Evolutionary conservation across 108 stramenopile species (phyloP).

Genomic region (Schizochytrium sp.): DNA sequence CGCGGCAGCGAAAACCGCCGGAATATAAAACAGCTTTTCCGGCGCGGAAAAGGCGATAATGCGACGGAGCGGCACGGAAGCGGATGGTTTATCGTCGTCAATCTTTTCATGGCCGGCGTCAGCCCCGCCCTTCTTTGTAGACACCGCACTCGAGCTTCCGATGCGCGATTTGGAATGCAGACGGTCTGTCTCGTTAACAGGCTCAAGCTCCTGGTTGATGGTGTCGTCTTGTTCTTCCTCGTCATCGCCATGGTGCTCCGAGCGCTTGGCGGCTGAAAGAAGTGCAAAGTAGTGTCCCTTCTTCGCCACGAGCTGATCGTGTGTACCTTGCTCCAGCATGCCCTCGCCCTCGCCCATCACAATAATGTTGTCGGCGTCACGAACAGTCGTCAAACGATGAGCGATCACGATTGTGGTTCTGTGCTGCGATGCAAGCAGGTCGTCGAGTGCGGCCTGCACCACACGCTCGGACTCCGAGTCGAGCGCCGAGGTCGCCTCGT

Average conservation of each 20-base stretch:
- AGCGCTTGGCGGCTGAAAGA: neutral
- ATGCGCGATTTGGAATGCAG: neutral
- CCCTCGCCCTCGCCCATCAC: conserved; percentile 13
- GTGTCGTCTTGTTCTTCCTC: neutral
- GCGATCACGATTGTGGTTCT: conserved; percentile 43
- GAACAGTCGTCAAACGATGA: conserved; percentile 40
- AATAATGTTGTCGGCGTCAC: conserved; percentile 7
- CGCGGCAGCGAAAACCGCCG: neutral
- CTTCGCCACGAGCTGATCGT: conserved; percentile 63
- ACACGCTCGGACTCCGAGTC: conserved; percentile 44
- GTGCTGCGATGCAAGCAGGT: neutral
- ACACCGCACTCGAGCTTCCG: neutral
- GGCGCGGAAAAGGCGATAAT: neutral
- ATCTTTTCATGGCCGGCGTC: neutral
- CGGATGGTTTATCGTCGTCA: neutral
- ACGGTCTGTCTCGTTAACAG: neutral
- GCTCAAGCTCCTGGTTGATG: neutral
- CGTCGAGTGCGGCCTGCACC: conserved; percentile 48
- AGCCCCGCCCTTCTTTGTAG: neutral
- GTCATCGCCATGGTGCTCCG: neutral
- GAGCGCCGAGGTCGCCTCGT: conserved; percentile 55
- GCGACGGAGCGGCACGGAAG: neutral
- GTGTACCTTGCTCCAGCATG: conserved; percentile 80
- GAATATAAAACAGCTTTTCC: neutral
- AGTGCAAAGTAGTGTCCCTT: conserved; percentile 19